These are phyloP conservation scores for Hericium rajendrae DNA, from an alignment of 768 basidiomycete species.

Conservation along the genomic window DNA sequence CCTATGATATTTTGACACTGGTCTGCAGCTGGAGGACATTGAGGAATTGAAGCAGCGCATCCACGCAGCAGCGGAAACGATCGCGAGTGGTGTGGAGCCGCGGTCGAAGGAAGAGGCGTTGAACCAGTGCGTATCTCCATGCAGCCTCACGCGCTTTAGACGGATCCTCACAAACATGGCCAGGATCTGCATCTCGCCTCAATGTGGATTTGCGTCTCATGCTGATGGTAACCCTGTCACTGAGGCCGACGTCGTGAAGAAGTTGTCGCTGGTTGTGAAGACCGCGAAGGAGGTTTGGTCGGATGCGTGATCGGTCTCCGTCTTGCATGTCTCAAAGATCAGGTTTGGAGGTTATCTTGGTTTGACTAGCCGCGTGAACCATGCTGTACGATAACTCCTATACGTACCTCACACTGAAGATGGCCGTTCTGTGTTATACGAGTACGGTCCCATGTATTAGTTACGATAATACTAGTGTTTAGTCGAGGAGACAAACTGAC, in stretches of 20 bases:
- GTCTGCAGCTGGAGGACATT: slow-evolving; percentile 30
- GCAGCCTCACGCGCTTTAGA: background rate
- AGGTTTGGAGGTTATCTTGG: too few species aligned
- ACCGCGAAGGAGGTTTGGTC: slow-evolving; percentile 18
- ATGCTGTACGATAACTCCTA: too few species aligned
- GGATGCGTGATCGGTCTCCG: background rate
- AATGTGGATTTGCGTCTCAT: slow-evolving; percentile 43
- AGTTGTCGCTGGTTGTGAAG: slow-evolving; percentile 26
- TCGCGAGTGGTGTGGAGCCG: slow-evolving; percentile 30
- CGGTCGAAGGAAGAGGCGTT: slow-evolving; percentile 31
- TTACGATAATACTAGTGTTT: too few species aligned
- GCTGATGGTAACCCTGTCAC: slow-evolving; percentile 33
- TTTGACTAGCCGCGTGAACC: too few species aligned
- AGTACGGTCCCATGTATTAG: too few species aligned
- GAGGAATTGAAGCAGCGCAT: slow-evolving; percentile 30
- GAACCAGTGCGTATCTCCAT: slow-evolving; percentile 22
- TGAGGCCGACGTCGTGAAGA: slow-evolving; percentile 26
- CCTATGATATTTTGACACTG: background rate
- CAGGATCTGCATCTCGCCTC: slow-evolving; percentile 37
- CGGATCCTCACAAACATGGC: background rate
- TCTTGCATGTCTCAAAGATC: too few species aligned
- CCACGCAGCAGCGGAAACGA: slow-evolving; percentile 31
- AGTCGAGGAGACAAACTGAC: too few species aligned
- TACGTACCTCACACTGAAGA: too few species aligned
- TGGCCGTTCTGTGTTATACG: too few species aligned